Evolutionary conservation across 2,329 filamentous ascomycete genomes (phyloP).

Genomic region (Amylocarpus encephaloides): DNA sequence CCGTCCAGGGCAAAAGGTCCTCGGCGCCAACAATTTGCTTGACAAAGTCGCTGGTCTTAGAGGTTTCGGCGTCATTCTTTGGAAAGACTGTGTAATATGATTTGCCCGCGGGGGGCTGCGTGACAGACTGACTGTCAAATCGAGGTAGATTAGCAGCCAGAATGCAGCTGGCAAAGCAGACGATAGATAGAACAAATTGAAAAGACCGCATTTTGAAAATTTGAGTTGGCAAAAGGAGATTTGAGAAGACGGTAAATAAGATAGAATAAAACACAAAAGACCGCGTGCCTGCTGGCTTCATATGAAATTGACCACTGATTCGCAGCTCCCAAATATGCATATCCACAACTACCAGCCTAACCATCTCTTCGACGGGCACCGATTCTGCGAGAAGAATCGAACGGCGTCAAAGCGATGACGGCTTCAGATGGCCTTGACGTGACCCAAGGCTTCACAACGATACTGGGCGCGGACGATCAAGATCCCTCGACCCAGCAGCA

Average conservation of each 20-base stretch:
- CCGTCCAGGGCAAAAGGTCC: conserved; percentile 2
- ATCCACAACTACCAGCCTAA: conserved; percentile 1
- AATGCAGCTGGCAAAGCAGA: neutral
- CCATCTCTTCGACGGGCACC: conserved; percentile 1
- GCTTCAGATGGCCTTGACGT: neutral
- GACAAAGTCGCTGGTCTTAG: conserved; percentile 4
- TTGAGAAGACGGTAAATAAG: neutral
- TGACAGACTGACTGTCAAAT: too few relatives aligned
- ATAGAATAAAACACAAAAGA: too few relatives aligned
- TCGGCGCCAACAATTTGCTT: neutral
- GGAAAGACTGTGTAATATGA: conserved; percentile 2
- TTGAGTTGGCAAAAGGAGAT: too few relatives aligned
- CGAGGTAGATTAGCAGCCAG: conserved; percentile 2
- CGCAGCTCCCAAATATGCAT: neutral
- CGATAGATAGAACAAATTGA: neutral
- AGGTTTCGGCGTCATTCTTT: neutral
- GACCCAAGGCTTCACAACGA: conserved; percentile 1
- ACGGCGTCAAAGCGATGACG: neutral
- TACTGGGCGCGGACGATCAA: neutral
- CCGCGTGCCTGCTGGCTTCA: too few relatives aligned
- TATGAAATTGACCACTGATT: too few relatives aligned
- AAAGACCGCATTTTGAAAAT: neutral
- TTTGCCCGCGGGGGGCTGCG: neutral
- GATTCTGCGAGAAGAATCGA: conserved; percentile 3
- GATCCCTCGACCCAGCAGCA: conserved; percentile 2